phyloP scores from a whole-genome alignment of 2,329 filamentous ascomycete genomes.

The Fusarium nisikadoi region DNA sequence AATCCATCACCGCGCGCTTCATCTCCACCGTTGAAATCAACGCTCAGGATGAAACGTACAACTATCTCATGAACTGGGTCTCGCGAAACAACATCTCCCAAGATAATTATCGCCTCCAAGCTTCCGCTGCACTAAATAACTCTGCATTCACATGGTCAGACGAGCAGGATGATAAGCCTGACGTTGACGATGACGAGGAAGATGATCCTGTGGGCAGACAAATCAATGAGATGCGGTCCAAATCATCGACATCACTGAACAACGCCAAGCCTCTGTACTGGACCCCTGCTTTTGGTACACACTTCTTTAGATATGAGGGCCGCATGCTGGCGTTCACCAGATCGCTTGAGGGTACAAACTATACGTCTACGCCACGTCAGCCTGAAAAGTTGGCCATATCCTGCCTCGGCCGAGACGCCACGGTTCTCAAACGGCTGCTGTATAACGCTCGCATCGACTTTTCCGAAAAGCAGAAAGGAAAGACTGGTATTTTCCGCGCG shows the following conservation, averaged over 20 bases:
- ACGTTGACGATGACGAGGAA: neutral
- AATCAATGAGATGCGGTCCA: neutral
- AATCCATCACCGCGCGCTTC: neutral
- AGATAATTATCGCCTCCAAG: slow-evolving; percentile 6
- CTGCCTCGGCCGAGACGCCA: slow-evolving; percentile 18
- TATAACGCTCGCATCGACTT: slow-evolving; percentile 14
- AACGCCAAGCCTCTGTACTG: slow-evolving; percentile 7
- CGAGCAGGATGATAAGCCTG: neutral
- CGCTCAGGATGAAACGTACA: slow-evolving; percentile 14
- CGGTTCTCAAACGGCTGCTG: neutral
- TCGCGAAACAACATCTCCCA: slow-evolving; percentile 2
- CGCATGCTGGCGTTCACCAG: slow-evolving; percentile 7
- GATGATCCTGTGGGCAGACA: neutral
- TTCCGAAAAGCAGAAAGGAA: slow-evolving; percentile 1
- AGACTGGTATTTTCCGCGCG: slow-evolving; percentile 12
- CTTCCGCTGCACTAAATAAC: neutral
- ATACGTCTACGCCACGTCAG: neutral
- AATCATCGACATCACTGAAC: neutral
- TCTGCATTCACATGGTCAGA: neutral
- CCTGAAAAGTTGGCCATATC: slow-evolving; percentile 14
- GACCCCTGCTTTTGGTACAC: slow-evolving; percentile 10
- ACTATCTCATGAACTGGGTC: slow-evolving; percentile 16
- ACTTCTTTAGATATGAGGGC: slow-evolving; percentile 7
- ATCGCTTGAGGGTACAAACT: neutral
- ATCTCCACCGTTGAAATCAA: slow-evolving; percentile 12